Evolutionary conservation across 2,329 filamentous ascomycete species (phyloP).

Genomic region (Claviceps capensis): DNA sequence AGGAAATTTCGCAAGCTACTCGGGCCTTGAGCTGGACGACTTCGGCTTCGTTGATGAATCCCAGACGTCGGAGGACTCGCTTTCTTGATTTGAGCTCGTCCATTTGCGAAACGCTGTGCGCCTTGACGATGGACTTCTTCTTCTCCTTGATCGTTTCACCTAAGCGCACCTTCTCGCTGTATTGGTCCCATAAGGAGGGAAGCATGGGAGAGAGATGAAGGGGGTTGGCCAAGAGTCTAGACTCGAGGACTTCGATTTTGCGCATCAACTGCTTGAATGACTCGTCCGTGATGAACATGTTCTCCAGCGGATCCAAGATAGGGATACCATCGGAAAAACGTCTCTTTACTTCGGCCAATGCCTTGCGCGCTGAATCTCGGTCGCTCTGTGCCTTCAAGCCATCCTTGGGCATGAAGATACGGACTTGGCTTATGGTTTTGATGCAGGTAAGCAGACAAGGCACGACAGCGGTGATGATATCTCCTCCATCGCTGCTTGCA

Average conservation of each 20-base stretch:
- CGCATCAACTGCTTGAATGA: slow-evolving; percentile 83
- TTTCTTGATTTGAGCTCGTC: slow-evolving; percentile 95
- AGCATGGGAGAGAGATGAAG: slow-evolving; percentile 82
- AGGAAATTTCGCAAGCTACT: slow-evolving; percentile 95
- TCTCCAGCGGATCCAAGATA: slow-evolving; percentile 81
- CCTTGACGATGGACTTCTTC: slow-evolving; percentile 76
- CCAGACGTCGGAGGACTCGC: slow-evolving; percentile 81
- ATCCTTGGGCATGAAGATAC: slow-evolving; percentile 72
- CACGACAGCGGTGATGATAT: slow-evolving; percentile 31
- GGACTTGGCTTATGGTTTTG: slow-evolving; percentile 69
- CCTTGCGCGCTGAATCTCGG: slow-evolving; percentile 52
- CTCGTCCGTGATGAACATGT: slow-evolving; percentile 89
- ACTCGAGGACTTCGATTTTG: slow-evolving; percentile 96
- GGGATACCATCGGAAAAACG: slow-evolving; percentile 90
- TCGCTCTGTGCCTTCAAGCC: slow-evolving; percentile 50
- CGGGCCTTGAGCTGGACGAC: slow-evolving; percentile 95
- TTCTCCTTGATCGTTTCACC: slow-evolving; percentile 69
- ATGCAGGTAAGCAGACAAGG: slow-evolving; percentile 79
- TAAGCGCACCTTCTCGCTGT: slow-evolving; percentile 65
- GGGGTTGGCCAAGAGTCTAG: slow-evolving; percentile 74
- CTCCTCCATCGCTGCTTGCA: slow-evolving; percentile 14
- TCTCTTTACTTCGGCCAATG: slow-evolving; percentile 63
- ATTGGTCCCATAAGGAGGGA: slow-evolving; percentile 74
- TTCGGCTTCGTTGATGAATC: slow-evolving; percentile 90
- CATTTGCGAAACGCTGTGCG: slow-evolving; percentile 78